These are phyloP conservation scores for Coemansia sp. DNA, from an alignment of 192 early-diverging fungal species.

Conservation along the genomic window DNA sequence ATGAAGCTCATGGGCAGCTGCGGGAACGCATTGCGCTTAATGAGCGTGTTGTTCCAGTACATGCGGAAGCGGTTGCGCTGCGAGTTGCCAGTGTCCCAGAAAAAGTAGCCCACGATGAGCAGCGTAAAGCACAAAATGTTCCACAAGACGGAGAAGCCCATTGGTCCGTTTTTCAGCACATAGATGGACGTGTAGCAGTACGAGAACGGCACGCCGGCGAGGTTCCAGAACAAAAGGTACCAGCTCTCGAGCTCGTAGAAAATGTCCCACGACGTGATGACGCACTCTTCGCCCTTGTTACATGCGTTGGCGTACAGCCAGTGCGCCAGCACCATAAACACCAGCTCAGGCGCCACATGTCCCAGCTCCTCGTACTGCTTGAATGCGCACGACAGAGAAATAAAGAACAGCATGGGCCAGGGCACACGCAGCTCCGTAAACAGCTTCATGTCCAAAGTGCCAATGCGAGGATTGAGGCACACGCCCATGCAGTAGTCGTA, in stretches of 20 bases:
- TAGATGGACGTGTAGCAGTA: constrained; percentile 88
- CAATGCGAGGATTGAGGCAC: constrained; percentile 91
- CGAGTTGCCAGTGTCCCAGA: constrained; percentile 88
- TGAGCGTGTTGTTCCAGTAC: constrained; percentile 54
- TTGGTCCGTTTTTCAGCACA: constrained; percentile 68
- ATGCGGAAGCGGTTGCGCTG: constrained; percentile 89
- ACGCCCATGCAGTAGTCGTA: constrained; percentile 98
- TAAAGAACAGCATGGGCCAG: constrained; percentile 74
- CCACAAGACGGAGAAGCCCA: constrained; percentile 58
- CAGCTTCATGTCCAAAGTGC: constrained; percentile 87
- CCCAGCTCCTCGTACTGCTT: constrained; percentile 79
- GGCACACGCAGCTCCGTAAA: constrained; percentile 91
- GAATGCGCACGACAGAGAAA: constrained; percentile 73
- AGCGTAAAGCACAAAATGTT: constrained; percentile 48
- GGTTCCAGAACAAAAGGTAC: constrained; percentile 74
- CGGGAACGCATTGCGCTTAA: constrained; percentile 56
- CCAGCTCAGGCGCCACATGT: constrained; percentile 75
- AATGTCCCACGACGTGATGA: constrained; percentile 92
- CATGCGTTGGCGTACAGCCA: constrained; percentile 86
- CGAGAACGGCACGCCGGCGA: constrained; percentile 90
- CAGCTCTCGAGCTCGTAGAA: constrained; percentile 63
- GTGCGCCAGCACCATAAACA: constrained; percentile 75
- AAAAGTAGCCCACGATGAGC: constrained; percentile 64
- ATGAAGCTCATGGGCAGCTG: constrained; percentile 62
- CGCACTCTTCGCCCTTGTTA: constrained; percentile 63